Base-by-base conservation (phyloP, 768 basidiomycete species). In the Boletellus ananiceps region DNA sequence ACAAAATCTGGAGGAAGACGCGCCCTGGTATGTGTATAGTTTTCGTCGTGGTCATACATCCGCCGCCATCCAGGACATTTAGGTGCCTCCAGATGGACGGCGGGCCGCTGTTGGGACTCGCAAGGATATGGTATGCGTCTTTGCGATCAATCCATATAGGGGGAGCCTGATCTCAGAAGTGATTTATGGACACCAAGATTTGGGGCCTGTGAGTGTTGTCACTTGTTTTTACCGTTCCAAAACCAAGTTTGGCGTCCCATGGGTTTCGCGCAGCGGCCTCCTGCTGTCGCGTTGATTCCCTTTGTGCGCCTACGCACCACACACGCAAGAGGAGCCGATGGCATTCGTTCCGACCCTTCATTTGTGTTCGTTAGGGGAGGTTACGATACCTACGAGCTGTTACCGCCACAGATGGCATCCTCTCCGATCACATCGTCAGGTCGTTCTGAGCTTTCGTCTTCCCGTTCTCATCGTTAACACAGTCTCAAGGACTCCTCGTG, bases 401-500 rank as follows among this genome's bases (percentile, higher is more conserved):
- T 74, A 3, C 61, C 64, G 5, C 50, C 60, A 0, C 57, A 61
- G 38, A 29, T 56, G 54, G 46, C 54, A n/a, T 19, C 19, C 19
- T 19, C 19, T 55, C 62, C 44, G 64, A 57, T 14, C 43, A 51
- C 67, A 18, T 70, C 59, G 13, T 57, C 55, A 3, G 58, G 58
- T 31, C 65, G 67, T 16, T 65, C 67, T 2, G 64, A 58, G 38
- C 60, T 64, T 8, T 56, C 64, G 1, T 47, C 62, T 5, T 29
- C 66, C 47, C 51, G 64, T 60, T 70, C 51, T 34, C 66, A 57
- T 46, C 68, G 61, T 6, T 63, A 69, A 15, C 69, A 72, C 12
- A 80, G 81, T 50, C 78, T 75, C 55, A 84, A 85, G 61, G 86
- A 89, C 86, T 83, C n/a, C n/a, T n/a, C n/a, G n/a, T n/a, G n/a